Conservation (phyloP, 257 asterid genomes). For the Solanum ahanhuiri region DNA sequence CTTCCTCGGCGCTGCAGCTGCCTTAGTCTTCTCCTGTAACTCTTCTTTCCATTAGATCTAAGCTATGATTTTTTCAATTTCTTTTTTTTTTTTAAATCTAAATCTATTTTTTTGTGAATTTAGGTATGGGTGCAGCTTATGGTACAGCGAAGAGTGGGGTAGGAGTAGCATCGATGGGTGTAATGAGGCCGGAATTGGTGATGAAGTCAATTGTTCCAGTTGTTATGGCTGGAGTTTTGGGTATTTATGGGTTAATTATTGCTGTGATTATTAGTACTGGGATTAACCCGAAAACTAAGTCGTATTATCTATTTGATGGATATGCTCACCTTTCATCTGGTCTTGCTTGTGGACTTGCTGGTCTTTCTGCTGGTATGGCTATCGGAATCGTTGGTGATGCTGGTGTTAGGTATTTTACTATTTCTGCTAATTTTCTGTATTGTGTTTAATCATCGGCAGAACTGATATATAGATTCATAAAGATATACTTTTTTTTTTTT, state of each 20-base stretch:
- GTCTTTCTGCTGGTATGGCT: constrained; percentile 80
- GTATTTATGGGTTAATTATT: constrained; percentile 65
- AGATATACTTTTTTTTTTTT: neutral
- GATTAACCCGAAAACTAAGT: constrained; percentile 59
- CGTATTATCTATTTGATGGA: constrained; percentile 57
- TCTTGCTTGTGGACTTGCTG: constrained; percentile 67
- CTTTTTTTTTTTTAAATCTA: neutral
- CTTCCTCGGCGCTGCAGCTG: constrained; percentile 75
- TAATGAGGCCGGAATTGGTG: constrained; percentile 71
- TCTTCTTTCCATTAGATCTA: constrained; percentile 21
- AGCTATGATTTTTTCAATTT: neutral
- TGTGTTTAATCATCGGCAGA: neutral
- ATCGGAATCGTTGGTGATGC: constrained; percentile 71
- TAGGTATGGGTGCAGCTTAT: constrained; percentile 78
- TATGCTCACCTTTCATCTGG: constrained; percentile 66
- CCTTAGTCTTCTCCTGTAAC: constrained; percentile 68
- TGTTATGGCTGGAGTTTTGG: constrained; percentile 83
- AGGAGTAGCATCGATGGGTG: constrained; percentile 79
- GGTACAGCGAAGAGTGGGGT: constrained; percentile 79
- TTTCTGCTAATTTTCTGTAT: neutral
- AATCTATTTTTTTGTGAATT: neutral
- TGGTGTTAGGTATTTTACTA: constrained; percentile 37
- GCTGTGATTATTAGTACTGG: constrained; percentile 71
- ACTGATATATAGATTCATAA: neutral
- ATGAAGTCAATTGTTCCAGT: constrained; percentile 79